A percentile compares a stretch with the other conserved stretches of the same genome.
Evolutionary conservation across 139 green algal species (phyloP).

Genomic region (Volvox africanus): DNA sequence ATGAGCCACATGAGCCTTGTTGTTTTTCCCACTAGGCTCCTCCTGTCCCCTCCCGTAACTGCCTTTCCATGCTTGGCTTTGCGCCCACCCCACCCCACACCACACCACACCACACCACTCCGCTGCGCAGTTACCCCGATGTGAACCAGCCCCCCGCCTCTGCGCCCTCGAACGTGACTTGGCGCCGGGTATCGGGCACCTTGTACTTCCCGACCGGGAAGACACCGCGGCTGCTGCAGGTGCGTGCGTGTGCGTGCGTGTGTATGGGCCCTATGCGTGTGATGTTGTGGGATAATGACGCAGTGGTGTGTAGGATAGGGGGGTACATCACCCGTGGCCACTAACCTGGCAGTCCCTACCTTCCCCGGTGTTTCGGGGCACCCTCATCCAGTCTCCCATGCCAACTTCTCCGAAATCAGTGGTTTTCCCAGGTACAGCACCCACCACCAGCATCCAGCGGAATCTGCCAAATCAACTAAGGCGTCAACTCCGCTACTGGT

Average conservation of each 20-base stretch:
- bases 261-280: not conserved
- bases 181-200: constrained; percentile 55
- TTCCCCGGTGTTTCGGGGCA: no score
- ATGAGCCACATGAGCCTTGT: not conserved
- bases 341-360: no score
- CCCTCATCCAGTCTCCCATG: no score
- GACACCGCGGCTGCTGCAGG: constrained; percentile 44
- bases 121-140: constrained; percentile 48
- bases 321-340: no score
- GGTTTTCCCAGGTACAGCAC: no score
- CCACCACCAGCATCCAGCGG: no score
- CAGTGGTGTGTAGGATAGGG: no score
- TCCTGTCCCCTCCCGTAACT: not conserved
- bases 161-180: constrained; percentile 33
- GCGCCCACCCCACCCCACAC: not conserved
- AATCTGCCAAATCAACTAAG: no score
- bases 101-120: not conserved
- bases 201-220: constrained; percentile 57
- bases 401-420: no score
- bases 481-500: no score
- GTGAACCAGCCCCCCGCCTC: constrained; percentile 47
- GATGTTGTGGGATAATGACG: no score
- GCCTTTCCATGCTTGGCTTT: not conserved
- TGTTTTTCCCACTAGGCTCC: not conserved
- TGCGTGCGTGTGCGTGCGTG: not conserved